phyloP scores from a whole-genome alignment of 805 yeast species.

The Ogataea henricii region DNA sequence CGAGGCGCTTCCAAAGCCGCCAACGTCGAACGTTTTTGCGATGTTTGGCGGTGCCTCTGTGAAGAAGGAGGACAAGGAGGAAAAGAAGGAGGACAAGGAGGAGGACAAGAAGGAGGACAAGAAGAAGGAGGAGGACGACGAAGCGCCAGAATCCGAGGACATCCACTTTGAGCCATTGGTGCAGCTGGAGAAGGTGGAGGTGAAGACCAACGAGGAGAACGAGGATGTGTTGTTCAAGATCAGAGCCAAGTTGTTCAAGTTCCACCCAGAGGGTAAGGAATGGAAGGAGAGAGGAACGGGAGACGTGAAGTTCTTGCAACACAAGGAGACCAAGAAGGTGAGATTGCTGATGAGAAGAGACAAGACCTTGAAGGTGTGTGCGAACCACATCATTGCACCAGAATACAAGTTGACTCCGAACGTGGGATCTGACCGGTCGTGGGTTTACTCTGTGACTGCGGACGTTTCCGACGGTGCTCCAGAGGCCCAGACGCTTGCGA shows the following conservation, averaged over 20 bases:
- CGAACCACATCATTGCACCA: conserved; percentile 87
- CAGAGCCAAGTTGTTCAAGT: conserved; percentile 93
- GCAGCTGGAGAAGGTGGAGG: conserved; percentile 92
- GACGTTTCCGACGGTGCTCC: conserved; percentile 95
- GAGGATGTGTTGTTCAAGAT: conserved; percentile 83
- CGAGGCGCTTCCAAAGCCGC: conserved; percentile 53
- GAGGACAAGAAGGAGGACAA: conserved; percentile 37
- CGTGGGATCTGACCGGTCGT: conserved; percentile 95
- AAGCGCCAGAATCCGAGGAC: conserved; percentile 69
- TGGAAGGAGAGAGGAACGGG: conserved; percentile 99
- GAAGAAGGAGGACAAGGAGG: conserved; percentile 44
- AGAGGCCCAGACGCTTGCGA: conserved; percentile 95
- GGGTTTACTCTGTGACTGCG: conserved; percentile 96
- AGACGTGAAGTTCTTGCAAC: conserved; percentile 93
- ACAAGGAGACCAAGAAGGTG: conserved; percentile 77
- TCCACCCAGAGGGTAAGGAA: conserved; percentile 76
- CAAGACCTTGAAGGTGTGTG: conserved; percentile 96
- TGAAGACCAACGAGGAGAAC: conserved; percentile 91
- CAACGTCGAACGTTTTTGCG: conserved; percentile 82
- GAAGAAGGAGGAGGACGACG: conserved; percentile 51
- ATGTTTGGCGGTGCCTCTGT: conserved; percentile 93
- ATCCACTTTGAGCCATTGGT: conserved; percentile 97
- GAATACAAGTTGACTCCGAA: conserved; percentile 86
- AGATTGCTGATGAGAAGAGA: conserved; percentile 98
- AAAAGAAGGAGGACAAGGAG: conserved; percentile 37